Evolutionary conservation across 2,329 filamentous ascomycete species (phyloP), one percentile per base, ranked within the genome.

Genomic region (Aureobasidium subglaciale): DNA sequence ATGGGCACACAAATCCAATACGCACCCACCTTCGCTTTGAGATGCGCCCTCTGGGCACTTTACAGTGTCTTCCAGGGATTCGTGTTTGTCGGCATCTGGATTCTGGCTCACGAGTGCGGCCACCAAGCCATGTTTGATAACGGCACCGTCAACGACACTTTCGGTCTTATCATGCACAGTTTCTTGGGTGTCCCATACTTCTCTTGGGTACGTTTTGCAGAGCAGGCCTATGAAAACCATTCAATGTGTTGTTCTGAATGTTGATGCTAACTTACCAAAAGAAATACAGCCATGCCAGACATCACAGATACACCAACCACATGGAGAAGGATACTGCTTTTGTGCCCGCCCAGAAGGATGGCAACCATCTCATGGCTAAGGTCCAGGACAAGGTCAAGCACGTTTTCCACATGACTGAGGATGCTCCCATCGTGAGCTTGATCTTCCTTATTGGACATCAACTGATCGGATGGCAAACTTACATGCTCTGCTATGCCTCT

Each of bases 1-100:
- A 70, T 93, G 71, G 95, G 88, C 81, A 80, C 96, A 82, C 91
- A 82, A 74, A 96, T 85, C 70, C 88, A 93, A 73, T 81, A 82
- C 63, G 76, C 96, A 40, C 87, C 90, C 43, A 88, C 79, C 16
- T 81, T 78, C 42, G 76, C 84, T 18, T 75, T 78, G 42, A 86
- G 92, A 56, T 80, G 79, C 58, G 82, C 67, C 30, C 79, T 85
- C 57, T 86, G 83, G 82, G 74, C 75, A 15, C 61, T 78, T 46
- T 87, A 88, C 67, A 78, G 81, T 60, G 85, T 82, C 67, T 63
- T 80, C 42, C 83, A 87, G 70, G 84, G 85, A 49, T 77, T 85
- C 25, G 71, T 86, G 62, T 81, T 82, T 67, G 86, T 83, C 3
- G 85, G 85, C 3, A 71, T 88, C 62, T 88, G 85, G 85, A 84